Evolutionary conservation across 2,329 filamentous ascomycete species (phyloP), one percentile per base, ranked within the genome.

Genomic region (Xylariaceae sp.): DNA sequence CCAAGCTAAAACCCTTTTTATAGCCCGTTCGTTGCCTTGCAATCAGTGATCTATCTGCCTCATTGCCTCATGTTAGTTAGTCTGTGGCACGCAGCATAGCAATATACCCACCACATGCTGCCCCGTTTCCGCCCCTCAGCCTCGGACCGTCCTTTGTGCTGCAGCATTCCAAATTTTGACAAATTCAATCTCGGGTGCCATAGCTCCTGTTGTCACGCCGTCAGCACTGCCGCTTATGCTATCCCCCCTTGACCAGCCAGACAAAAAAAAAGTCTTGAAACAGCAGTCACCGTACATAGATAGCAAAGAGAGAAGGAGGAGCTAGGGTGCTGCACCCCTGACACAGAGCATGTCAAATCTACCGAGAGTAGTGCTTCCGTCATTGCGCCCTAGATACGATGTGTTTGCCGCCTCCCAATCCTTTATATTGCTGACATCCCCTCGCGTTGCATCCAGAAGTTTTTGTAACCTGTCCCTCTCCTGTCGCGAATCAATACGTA

Each of bases 161-260:
- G 40, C 19, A 46, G 41, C 42, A 56, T 60, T 58, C 57, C 55
- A 60, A 58, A 58, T 60, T 52, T 56, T 48, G 53, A 53, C 55
- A 50, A 54, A 58, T 58, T 45, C 50, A 51, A 54, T 53, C 50
- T 51, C 45, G 39, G 45, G 22, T 28, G 33, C 18, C 19, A 47
- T 18, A 47, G 51, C 51, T 48, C 11, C 54, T 36, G 47, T 53
- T 47, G 47, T 45, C 50, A 45, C 42, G 22, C 22, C 22, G 22
- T 28, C 22, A 28, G 22, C 22, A 28, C 22, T 7, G 22, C 31
- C 28, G 48, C 53, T 48, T 48, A 51, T 43, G 44, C 47, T 34
- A 42, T n/a, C 47, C 5, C 39, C 19, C 18, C 16, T 31, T 31
- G 42, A 9, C n/a, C 22, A 28, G 22, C 22, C 22, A 28, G 7